Evolutionary conservation across 1,139 yeast species (phyloP).

Genomic region (Kodamaea sp.): DNA sequence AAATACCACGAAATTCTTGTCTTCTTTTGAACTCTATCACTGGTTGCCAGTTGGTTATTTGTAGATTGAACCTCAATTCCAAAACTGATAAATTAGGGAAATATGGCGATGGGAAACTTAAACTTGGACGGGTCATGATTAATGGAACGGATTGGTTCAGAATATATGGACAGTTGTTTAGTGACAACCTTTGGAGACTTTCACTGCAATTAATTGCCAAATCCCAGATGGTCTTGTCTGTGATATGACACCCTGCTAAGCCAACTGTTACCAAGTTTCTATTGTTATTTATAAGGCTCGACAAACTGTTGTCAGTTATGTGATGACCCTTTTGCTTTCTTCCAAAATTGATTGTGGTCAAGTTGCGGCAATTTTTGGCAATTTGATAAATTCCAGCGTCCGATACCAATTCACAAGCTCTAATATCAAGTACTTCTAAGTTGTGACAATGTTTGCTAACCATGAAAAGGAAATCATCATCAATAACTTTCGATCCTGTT

Average conservation of each 20-base stretch:
- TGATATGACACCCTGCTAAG: conserved; percentile 81
- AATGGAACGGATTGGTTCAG: conserved; percentile 70
- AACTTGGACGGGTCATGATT: conserved; percentile 35
- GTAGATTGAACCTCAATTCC: conserved; percentile 67
- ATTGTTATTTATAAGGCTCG: conserved; percentile 55
- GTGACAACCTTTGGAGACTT: conserved; percentile 63
- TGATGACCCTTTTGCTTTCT: conserved; percentile 69
- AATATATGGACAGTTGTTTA: conserved; percentile 71
- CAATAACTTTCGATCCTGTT: conserved; percentile 72
- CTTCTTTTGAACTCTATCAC: conserved; percentile 68
- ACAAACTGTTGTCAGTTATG: conserved; percentile 71
- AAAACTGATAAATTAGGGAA: conserved; percentile 68
- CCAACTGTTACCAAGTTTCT: conserved; percentile 71
- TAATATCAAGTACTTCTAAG: conserved; percentile 65
- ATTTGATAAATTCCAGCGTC: conserved; percentile 74
- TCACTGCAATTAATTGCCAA: conserved; percentile 62
- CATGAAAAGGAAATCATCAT: conserved; percentile 56
- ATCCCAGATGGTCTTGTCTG: conserved; percentile 81
- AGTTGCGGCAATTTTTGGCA: conserved; percentile 57
- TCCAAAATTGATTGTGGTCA: conserved; percentile 71
- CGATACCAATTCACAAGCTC: conserved; percentile 81
- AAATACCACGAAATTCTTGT: conserved; percentile 52
- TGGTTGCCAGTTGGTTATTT: conserved; percentile 61
- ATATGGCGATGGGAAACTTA: conserved; percentile 35
- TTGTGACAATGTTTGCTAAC: conserved; percentile 60